These are phyloP conservation scores for Boletus sp. DNA, from an alignment of 1,284 basidiomycete genomes.

Conservation along the genomic window DNA sequence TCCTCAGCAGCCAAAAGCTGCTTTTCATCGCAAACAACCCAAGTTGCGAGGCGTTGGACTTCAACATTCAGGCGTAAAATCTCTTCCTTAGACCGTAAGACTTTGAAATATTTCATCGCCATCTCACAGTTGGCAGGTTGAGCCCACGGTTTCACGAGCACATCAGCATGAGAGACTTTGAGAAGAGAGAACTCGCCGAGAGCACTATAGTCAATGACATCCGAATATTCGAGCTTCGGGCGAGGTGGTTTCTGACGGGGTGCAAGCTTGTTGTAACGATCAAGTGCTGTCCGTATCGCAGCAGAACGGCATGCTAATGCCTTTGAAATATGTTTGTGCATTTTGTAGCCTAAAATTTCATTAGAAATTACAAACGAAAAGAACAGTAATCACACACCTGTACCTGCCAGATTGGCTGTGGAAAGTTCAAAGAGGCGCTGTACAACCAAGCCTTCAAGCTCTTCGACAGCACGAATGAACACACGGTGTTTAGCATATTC, in stretches of 20 bases:
- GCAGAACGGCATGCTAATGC: neutral
- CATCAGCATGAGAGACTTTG: neutral
- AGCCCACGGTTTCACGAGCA: neutral
- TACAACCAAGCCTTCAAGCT: conserved; percentile 1
- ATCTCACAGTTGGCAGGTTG: neutral
- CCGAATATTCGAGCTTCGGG: neutral
- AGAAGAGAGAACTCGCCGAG: neutral
- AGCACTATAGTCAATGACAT: neutral
- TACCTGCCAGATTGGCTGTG: neutral
- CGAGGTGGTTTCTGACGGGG: neutral
- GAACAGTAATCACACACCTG: neutral
- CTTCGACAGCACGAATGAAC: neutral
- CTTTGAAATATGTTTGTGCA: conserved; percentile 1
- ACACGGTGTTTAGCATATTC: neutral
- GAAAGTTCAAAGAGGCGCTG: neutral
- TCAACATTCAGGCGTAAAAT: neutral
- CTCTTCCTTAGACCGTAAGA: neutral
- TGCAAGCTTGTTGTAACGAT: neutral
- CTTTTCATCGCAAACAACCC: neutral
- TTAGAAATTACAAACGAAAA: neutral
- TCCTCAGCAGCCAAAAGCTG: neutral
- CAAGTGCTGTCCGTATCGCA: neutral
- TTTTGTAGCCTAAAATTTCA: neutral
- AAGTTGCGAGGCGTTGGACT: neutral
- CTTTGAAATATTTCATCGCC: neutral